Evolutionary conservation across 2,329 filamentous ascomycete species (phyloP).

Genomic region (Gnomoniopsis sp.): DNA sequence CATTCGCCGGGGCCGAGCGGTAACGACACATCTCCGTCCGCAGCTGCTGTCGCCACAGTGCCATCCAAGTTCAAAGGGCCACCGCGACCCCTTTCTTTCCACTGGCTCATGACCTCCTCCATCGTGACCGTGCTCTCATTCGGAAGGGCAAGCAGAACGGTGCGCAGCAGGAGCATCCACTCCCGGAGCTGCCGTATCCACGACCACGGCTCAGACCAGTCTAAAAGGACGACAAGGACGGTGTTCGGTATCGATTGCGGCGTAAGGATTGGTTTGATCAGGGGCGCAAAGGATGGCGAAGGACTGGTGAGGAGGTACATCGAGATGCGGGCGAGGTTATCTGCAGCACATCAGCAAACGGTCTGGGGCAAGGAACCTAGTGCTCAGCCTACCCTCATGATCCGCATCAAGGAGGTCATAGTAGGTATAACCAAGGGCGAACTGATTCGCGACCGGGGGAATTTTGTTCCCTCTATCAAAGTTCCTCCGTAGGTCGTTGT

Average conservation of each 20-base stretch:
- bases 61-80: conserved; percentile 62
- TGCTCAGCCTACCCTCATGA: conserved; percentile 72
- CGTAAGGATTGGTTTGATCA: conserved; percentile 80
- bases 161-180: conserved; percentile 83
- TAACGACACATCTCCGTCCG: conserved; percentile 66
- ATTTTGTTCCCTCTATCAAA: conserved; percentile 55
- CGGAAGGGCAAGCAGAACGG: conserved; percentile 70
- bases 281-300: conserved; percentile 75
- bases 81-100: conserved; percentile 72
- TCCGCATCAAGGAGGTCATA: conserved; percentile 92
- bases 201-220: conserved; percentile 91
- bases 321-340: conserved; percentile 85
- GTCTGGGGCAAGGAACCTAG: not conserved
- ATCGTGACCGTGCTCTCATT: conserved; percentile 76
- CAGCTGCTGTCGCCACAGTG: conserved; percentile 52
- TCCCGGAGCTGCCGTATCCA: conserved; percentile 87
- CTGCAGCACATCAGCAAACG: conserved; percentile 40
- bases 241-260: conserved; percentile 82
- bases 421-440: conserved; percentile 91
- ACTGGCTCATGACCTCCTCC: conserved; percentile 79
- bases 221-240: conserved; percentile 84
- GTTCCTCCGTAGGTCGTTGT: conserved; percentile 49
- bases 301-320: conserved; percentile 86
- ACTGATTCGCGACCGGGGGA: conserved; percentile 84
- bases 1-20: conserved; percentile 87